phyloP scores from a whole-genome alignment of 331 rosid species.

The Ulmus americana region DNA sequence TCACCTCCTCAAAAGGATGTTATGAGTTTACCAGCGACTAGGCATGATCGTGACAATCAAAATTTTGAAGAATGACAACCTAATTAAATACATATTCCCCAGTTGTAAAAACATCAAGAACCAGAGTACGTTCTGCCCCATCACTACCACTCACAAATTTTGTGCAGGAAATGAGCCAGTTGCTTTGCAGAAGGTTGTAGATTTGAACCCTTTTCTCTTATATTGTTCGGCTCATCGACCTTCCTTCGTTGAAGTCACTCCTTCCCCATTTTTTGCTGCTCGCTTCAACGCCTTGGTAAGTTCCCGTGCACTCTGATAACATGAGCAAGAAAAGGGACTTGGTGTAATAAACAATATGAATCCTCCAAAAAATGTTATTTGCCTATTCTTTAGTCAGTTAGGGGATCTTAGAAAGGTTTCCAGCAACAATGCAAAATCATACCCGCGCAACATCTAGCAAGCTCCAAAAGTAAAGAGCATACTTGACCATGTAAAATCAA shows the following conservation, averaged over 20 bases:
- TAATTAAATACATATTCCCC: conserved; percentile 38
- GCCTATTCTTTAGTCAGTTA: background rate
- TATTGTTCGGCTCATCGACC: conserved; percentile 28
- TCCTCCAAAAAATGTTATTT: background rate
- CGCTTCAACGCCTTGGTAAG: conserved; percentile 50
- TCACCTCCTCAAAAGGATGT: conserved; percentile 26
- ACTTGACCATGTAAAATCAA: background rate
- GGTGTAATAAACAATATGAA: background rate
- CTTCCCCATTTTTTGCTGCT: conserved; percentile 47
- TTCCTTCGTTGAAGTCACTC: conserved; percentile 28
- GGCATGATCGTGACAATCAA: conserved; percentile 39
- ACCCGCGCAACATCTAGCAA: background rate
- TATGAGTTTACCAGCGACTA: conserved; percentile 31
- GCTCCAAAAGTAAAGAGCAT: background rate
- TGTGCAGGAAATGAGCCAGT: conserved; percentile 33
- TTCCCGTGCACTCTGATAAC: conserved; percentile 63
- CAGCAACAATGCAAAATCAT: background rate
- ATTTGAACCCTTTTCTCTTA: conserved; percentile 22
- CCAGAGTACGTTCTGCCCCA: conserved; percentile 27
- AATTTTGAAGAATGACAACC: conserved; percentile 51
- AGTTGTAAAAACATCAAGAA: conserved; percentile 35
- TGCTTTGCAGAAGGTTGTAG: conserved; percentile 24
- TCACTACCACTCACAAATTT: conserved; percentile 40
- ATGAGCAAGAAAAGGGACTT: background rate
- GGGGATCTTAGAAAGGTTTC: background rate